These are phyloP conservation scores for Saccharomycopsis malanga DNA, from an alignment of 805 yeast species.

Conservation along the genomic window DNA sequence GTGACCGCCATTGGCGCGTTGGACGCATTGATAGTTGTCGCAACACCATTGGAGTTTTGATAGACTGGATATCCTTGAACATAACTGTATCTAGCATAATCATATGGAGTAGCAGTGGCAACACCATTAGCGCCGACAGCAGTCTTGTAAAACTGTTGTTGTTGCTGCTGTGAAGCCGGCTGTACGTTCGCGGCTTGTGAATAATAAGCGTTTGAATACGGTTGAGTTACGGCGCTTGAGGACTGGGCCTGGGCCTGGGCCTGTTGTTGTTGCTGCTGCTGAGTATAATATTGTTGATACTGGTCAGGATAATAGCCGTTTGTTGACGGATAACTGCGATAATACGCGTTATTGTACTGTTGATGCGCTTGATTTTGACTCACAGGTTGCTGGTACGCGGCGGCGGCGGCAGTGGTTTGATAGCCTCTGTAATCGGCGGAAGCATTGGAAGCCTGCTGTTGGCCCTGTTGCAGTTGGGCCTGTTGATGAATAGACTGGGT, in stretches of 20 bases:
- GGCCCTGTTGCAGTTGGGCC: constrained; percentile 2
- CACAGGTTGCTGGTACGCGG: constrained; percentile 7
- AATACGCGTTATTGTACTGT: constrained; percentile 9
- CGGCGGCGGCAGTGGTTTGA: neutral
- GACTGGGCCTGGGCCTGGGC: constrained; percentile 21
- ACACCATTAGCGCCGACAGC: constrained; percentile 16
- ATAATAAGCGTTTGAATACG: constrained; percentile 14
- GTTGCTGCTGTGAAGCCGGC: constrained; percentile 21
- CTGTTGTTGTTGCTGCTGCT: constrained; percentile 23
- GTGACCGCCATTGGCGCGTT: constrained; percentile 8
- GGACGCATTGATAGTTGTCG: constrained; percentile 5
- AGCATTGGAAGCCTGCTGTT: neutral
- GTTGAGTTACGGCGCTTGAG: constrained; percentile 7
- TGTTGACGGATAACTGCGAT: constrained; percentile 4
- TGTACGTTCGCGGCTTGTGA: constrained; percentile 11
- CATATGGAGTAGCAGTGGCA: constrained; percentile 16
- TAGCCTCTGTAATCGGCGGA: constrained; percentile 3
- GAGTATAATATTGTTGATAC: constrained; percentile 21
- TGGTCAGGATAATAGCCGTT: constrained; percentile 11
- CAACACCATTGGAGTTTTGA: constrained; percentile 10
- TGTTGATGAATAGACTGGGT: neutral
- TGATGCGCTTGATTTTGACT: neutral
- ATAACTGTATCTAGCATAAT: constrained; percentile 18
- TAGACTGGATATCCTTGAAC: constrained; percentile 20
- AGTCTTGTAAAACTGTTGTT: constrained; percentile 20